Base-by-base conservation (phyloP, 2,329 filamentous ascomycete genomes). In the Monosporascus sp. region DNA sequence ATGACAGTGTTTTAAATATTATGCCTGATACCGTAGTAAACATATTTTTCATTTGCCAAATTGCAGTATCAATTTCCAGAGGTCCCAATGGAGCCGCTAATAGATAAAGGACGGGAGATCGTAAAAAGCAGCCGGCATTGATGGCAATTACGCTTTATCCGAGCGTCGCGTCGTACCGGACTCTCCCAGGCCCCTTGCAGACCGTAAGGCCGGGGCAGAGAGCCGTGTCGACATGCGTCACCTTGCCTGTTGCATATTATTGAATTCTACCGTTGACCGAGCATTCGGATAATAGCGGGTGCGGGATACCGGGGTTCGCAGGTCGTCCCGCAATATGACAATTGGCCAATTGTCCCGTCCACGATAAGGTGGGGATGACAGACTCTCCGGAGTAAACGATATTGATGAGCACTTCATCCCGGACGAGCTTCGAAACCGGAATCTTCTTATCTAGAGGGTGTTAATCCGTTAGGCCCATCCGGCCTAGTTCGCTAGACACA, bases 201-300 rank as follows among this genome's bases (percentile, higher is more conserved):
- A 93, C 90, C 15, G 90, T 94, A 71, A 94, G 85, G 67, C 89
- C 89, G 46, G 89, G 89, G 71, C 90, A 95, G 89, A 88, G 59
- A 97, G 86, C 61, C 87, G 84, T 27, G 90, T 89, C 17, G 31
- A 93, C 84, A 70, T 96, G 89, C 18, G 87, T 83, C 17, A 90
- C 91, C 72, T 96, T 95, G 61, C 85, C 91, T 60, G 96, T 83
- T 70, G 82, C 83, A 76, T 96, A 97, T 77, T 96, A 85, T 77
- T 97, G 92, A 81, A 97, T 97, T 41, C 86, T 85, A 37, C 92
- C 92, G 68, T 96, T 89, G 67, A 96, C 90, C 5, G 90, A 95
- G 80, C 95, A 96, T 52, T 93, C 93, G 1, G 90, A 95, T 39
- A 96, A 82, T 37, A 81, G 75, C 24, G 88, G 83, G 83, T 55